Evolutionary conservation across 768 basidiomycete species (phyloP).

Genomic region (Hydnomerulius pinastri): DNA sequence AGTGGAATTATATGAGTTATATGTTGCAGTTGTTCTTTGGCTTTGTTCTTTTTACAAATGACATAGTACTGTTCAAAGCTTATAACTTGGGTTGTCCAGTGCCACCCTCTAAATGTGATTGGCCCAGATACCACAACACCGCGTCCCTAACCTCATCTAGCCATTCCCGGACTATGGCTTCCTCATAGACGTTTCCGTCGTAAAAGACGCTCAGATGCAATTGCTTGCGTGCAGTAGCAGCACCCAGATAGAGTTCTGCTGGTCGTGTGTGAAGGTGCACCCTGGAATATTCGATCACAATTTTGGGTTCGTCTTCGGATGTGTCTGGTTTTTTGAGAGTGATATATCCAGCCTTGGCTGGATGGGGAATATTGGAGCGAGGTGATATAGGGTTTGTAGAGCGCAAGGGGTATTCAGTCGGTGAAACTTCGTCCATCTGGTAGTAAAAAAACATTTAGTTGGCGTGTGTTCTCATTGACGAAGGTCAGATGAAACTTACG

Average conservation of each 20-base stretch:
- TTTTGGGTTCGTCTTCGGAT: slow-evolving; percentile 5
- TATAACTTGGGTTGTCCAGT: too few species aligned
- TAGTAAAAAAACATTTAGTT: too few species aligned
- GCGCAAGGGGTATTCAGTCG: slow-evolving; percentile 37
- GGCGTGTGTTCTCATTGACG: too few species aligned
- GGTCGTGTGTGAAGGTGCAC: slow-evolving; percentile 44
- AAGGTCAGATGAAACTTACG: slow-evolving; percentile 6
- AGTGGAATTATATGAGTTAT: slow-evolving; percentile 15
- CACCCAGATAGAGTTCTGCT: slow-evolving; percentile 37
- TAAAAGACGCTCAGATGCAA: slow-evolving; percentile 36
- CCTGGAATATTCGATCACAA: slow-evolving; percentile 7
- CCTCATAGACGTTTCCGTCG: slow-evolving; percentile 47
- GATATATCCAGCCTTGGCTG: slow-evolving; percentile 8
- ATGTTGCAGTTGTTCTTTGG: not conserved
- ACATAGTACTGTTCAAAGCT: too few species aligned
- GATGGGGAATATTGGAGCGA: slow-evolving; percentile 16
- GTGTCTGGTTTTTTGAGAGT: not conserved
- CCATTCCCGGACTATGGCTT: slow-evolving; percentile 43
- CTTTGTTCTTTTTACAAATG: not conserved
- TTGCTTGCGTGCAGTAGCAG: slow-evolving; percentile 34
- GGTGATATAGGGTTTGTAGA: slow-evolving; percentile 26
- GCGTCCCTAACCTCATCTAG: slow-evolving; percentile 41
- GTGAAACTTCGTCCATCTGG: slow-evolving; percentile 38
- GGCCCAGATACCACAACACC: slow-evolving; percentile 26
- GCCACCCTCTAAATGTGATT: too few species aligned